Evolutionary conservation across 495 filamentous ascomycete species (phyloP).

Genomic region (Parmelia sp.): DNA sequence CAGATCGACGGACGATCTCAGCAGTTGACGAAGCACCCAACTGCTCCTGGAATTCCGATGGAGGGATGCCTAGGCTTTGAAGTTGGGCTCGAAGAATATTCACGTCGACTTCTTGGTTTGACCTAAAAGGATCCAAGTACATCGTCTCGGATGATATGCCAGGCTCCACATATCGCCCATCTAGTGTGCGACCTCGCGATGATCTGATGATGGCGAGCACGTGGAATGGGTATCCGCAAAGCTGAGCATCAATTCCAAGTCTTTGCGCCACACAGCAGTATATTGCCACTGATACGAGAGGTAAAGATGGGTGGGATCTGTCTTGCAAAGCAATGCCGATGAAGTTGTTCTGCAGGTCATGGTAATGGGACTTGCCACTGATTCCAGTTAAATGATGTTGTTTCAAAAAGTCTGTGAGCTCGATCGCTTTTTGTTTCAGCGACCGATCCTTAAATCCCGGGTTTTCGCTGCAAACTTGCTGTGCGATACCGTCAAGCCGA

Average conservation of each 20-base stretch:
- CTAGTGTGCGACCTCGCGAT: conserved; percentile 51
- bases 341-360: conserved; percentile 75
- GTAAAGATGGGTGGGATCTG: conserved; percentile 61
- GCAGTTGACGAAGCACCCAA: conserved; percentile 53
- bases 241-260: conserved; percentile 62
- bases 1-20: conserved; percentile 67
- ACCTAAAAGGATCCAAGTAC: conserved; percentile 80
- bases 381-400: conserved; percentile 63
- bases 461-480: conserved; percentile 43
- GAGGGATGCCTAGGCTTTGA: conserved; percentile 53
- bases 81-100: conserved; percentile 55
- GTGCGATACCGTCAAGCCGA: conserved; percentile 58
- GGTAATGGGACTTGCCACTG: conserved; percentile 55
- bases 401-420: conserved; percentile 59
- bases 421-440: conserved; percentile 59
- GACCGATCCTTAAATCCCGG: conserved; percentile 45
- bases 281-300: conserved; percentile 69
- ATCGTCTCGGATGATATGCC: conserved; percentile 48
- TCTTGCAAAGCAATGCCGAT: conserved; percentile 63
- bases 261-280: conserved; percentile 61
- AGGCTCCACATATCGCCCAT: conserved; percentile 49
- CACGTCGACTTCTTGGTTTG: conserved; percentile 56
- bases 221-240: conserved; percentile 72
- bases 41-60: conserved; percentile 46
- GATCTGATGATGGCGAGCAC: conserved; percentile 68